phyloP scores from a whole-genome alignment of 192 early-diverging fungal species.

The Linnemannia zychae region DNA sequence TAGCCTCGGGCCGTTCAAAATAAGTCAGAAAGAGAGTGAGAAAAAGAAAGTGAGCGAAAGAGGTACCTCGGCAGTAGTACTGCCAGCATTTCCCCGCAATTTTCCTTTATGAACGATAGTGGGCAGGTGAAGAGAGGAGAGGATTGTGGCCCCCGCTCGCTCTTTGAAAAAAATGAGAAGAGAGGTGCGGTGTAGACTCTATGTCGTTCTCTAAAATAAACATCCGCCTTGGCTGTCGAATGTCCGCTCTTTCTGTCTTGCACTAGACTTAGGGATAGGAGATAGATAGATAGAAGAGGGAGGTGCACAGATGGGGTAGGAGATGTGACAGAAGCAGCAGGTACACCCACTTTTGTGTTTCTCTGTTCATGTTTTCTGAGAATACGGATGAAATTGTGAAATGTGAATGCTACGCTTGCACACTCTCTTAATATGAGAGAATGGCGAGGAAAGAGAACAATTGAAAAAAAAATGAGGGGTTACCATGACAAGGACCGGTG shows the following conservation, averaged over 20 bases:
- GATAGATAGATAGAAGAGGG: not conserved
- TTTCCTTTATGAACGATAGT: slow-evolving; percentile 9
- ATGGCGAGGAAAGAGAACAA: not conserved
- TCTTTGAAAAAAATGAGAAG: not conserved
- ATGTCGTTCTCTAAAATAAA: slow-evolving; percentile 1
- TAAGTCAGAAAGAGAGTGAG: not conserved
- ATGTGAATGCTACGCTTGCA: not conserved
- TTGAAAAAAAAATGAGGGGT: not conserved
- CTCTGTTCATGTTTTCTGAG: not conserved
- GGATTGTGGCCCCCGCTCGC: slow-evolving; percentile 1
- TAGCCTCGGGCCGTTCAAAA: not conserved
- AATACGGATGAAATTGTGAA: not conserved
- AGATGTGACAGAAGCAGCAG: not conserved
- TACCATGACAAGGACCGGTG: not conserved
- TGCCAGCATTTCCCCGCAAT: slow-evolving; percentile 1
- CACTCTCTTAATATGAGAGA: not conserved
- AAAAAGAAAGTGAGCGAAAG: not conserved
- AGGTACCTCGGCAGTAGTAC: not conserved
- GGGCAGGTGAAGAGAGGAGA: not conserved
- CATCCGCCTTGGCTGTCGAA: not conserved
- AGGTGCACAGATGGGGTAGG: slow-evolving; percentile 6
- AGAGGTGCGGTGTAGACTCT: not conserved
- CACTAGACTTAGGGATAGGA: not conserved
- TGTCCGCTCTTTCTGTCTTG: not conserved
- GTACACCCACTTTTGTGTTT: not conserved